Evolutionary conservation across 2,329 filamentous ascomycete genomes (phyloP).

Genomic region (Aspergillus pseudoviridinutans): DNA sequence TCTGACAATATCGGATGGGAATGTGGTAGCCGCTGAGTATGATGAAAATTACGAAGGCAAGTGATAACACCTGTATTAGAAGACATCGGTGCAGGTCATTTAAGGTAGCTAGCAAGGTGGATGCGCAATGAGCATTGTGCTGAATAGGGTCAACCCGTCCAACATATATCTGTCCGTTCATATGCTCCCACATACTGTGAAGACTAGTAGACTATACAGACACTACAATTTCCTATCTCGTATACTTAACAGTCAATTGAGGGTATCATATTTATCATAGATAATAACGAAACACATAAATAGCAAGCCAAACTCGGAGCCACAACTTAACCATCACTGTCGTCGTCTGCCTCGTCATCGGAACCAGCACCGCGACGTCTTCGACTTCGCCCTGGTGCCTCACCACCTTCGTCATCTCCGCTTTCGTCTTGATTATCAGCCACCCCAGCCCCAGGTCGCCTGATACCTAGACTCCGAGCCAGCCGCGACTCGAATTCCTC

Average conservation of each 20-base stretch:
- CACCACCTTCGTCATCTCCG: constrained; percentile 1
- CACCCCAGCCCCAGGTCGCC: constrained; percentile 8
- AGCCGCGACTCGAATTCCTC: constrained; percentile 60
- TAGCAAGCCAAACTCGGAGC: not conserved
- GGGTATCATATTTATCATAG: not conserved
- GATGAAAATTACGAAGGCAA: not conserved
- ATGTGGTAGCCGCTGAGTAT: not conserved
- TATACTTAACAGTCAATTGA: not conserved
- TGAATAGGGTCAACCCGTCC: not conserved
- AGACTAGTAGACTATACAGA: not conserved
- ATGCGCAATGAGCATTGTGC: not conserved
- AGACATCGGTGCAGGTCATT: not conserved
- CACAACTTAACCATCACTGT: constrained; percentile 7
- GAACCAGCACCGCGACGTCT: not conserved
- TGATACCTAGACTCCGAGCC: constrained; percentile 57
- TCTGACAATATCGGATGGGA: too few relatives aligned
- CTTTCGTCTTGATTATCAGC: constrained; percentile 5
- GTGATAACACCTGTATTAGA: not conserved
- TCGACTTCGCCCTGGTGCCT: constrained; percentile 1
- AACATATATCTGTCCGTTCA: not conserved
- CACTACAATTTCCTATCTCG: not conserved
- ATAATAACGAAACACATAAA: not conserved
- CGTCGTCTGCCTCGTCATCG: constrained; percentile 5
- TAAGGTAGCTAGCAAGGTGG: not conserved
- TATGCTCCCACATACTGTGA: not conserved